phyloP scores from a whole-genome alignment of 164 flowering plant species.

The Paratinospora sagittata region DNA sequence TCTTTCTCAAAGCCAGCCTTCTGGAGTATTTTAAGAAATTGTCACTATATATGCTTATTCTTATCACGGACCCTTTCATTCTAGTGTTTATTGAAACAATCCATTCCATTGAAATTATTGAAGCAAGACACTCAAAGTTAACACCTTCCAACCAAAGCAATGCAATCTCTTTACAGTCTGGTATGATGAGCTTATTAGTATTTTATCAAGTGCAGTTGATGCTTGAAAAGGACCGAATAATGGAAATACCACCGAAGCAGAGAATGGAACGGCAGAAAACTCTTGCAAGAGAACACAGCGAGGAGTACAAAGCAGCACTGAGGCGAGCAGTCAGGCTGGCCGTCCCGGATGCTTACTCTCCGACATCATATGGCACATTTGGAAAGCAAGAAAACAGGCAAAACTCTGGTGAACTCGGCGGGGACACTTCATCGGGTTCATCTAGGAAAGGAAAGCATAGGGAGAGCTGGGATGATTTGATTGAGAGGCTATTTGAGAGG shows the following conservation, averaged over 20 bases:
- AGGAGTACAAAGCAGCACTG: conserved; percentile 79
- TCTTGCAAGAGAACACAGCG: conserved; percentile 52
- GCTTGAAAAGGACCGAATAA: conserved; percentile 51
- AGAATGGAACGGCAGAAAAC: conserved; percentile 69
- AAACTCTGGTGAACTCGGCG: conserved; percentile 5
- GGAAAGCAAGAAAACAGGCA: conserved; percentile 29
- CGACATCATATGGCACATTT: conserved; percentile 77
- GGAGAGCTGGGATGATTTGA: conserved; percentile 71
- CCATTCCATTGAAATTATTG: too few relatives aligned
- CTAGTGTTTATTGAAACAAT: too few relatives aligned
- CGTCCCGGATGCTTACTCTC: conserved; percentile 62
- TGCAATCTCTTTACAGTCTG: background rate
- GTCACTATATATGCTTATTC: too few relatives aligned
- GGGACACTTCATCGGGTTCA: conserved; percentile 12
- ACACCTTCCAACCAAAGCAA: background rate
- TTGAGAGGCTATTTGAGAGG: conserved; percentile 60
- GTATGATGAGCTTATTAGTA: background rate
- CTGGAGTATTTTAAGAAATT: too few relatives aligned
- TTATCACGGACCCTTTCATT: too few relatives aligned
- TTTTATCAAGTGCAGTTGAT: conserved; percentile 40
- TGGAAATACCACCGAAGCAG: conserved; percentile 75
- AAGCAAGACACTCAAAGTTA: too few relatives aligned
- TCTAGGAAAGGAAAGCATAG: conserved; percentile 26
- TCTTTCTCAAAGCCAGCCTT: too few relatives aligned
- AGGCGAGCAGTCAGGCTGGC: conserved; percentile 59